Evolutionary conservation across 305 asterid genomes (phyloP).

Genomic region (Salvia sclarea): DNA sequence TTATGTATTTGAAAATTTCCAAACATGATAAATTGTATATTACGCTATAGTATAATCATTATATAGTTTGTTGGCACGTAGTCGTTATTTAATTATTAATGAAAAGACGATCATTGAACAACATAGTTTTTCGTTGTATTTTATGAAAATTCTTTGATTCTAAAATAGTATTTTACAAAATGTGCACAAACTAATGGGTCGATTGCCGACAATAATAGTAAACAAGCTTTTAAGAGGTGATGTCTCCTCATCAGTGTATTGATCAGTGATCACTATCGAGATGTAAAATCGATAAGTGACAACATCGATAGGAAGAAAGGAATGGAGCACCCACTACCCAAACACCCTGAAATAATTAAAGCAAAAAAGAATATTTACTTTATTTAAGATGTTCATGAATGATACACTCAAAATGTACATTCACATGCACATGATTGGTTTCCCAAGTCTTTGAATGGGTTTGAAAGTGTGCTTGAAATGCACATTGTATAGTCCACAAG

Average conservation of each 20-base stretch:
- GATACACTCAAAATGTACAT: slow-evolving; percentile 20
- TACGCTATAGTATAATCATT: too few relatives aligned
- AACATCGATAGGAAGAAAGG: too few relatives aligned
- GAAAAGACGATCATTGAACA: too few relatives aligned
- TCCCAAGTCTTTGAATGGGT: slow-evolving; percentile 20
- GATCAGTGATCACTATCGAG: background rate
- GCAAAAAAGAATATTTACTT: background rate
- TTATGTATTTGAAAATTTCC: too few relatives aligned
- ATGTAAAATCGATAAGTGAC: too few relatives aligned
- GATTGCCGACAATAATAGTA: background rate
- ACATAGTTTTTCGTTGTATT: too few relatives aligned
- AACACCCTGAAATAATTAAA: slow-evolving; percentile 16
- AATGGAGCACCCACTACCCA: too few relatives aligned
- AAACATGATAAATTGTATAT: background rate
- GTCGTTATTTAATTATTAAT: too few relatives aligned
- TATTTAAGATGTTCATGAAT: slow-evolving; percentile 26
- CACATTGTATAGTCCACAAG: slow-evolving; percentile 9
- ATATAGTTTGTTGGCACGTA: too few relatives aligned
- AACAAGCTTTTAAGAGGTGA: background rate
- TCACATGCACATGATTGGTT: slow-evolving; percentile 33
- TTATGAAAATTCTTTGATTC: too few relatives aligned
- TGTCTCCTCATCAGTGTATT: background rate
- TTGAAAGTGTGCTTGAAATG: slow-evolving; percentile 23
- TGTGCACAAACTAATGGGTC: background rate
- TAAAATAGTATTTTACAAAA: too few relatives aligned